Conservation (phyloP, 495 filamentous ascomycete genomes). For the Xanthoparmelia taractica region DNA sequence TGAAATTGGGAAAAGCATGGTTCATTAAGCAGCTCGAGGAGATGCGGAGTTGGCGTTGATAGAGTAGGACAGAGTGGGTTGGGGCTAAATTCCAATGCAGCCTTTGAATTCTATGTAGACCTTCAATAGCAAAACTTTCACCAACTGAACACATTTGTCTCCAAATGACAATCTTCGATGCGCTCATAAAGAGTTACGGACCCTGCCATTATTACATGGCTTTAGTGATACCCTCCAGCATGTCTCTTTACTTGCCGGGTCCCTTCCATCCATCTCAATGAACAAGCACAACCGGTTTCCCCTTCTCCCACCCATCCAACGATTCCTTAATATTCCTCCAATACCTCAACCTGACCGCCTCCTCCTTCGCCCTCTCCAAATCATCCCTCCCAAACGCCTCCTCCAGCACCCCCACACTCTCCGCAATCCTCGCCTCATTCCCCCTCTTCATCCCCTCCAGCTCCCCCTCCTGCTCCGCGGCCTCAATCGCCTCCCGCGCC, state of each 20-base stretch:
- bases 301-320: conserved; percentile 32
- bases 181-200: neutral
- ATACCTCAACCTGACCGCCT: conserved; percentile 75
- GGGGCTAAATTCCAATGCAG: neutral
- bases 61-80: neutral
- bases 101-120: neutral
- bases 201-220: neutral
- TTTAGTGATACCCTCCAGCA: neutral
- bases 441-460: conserved; percentile 51
- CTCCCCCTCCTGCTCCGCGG: conserved; percentile 55
- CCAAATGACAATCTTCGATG: neutral
- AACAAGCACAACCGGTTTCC: no score
- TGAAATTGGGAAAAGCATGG: conserved; percentile 87
- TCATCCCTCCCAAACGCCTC: conserved; percentile 59
- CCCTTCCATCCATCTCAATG: conserved; percentile 38
- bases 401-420: conserved; percentile 51
- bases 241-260: neutral
- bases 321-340: conserved; percentile 85
- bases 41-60: neutral
- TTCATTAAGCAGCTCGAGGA: conserved; percentile 23
- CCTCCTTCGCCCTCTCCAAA: conserved; percentile 54
- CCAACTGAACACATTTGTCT: neutral
- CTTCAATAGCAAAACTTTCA: neutral
- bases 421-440: conserved; percentile 60
- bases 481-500: conserved; percentile 75